Conservation (phyloP, 78 protist genomes). For the Dictyostelium firmibasis region DNA sequence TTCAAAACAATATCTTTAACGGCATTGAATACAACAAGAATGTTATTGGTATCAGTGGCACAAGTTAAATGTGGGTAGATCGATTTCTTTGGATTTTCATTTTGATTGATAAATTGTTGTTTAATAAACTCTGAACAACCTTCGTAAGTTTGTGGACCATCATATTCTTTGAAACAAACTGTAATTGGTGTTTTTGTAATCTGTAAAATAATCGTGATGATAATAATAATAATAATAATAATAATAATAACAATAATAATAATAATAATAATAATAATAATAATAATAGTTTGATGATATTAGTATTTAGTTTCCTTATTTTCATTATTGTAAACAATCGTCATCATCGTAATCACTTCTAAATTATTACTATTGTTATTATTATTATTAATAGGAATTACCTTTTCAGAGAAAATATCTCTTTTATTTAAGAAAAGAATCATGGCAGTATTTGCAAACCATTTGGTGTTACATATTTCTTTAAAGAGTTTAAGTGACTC, state of each 20-base stretch:
- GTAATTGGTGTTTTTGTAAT: constrained; percentile 73
- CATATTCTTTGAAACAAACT: constrained; percentile 85
- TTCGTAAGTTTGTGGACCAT: constrained; percentile 74
- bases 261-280: background rate
- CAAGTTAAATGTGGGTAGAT: constrained; percentile 91
- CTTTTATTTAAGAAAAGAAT: constrained; percentile 94
- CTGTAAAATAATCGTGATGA: no score
- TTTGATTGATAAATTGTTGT: constrained; percentile 76
- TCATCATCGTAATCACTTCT: no score
- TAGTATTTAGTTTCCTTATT: background rate
- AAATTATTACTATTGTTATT: background rate
- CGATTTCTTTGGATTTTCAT: constrained; percentile 72
- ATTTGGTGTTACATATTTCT: constrained; percentile 92
- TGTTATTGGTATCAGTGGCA: constrained; percentile 91
- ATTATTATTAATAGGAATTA: background rate
- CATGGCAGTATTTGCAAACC: constrained; percentile 94
- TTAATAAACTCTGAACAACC: constrained; percentile 71
- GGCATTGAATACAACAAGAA: constrained; percentile 81
- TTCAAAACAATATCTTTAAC: constrained; percentile 86
- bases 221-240: no score
- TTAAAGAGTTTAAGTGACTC: constrained; percentile 94
- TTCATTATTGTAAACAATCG: no score
- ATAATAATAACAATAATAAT: background rate
- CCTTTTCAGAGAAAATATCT: constrained; percentile 88
- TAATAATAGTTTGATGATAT: background rate